These are phyloP conservation scores for Lachancea sp. DNA, from an alignment of 805 yeast species.

Conservation along the genomic window DNA sequence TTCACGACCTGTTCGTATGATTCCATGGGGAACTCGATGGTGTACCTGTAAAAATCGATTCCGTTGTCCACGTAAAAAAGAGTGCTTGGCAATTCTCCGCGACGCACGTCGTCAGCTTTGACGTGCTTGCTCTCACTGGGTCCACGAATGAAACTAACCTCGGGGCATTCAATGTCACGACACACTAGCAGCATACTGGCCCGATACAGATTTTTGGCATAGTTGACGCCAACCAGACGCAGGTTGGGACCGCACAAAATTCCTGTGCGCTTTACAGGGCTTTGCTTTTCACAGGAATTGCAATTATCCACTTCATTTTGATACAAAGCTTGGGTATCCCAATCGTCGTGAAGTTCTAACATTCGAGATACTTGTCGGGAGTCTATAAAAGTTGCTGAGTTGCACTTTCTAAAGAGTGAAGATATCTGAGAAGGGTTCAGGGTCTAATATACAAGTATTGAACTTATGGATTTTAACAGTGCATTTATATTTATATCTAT, in stretches of 20 bases:
- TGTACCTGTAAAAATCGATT: slow-evolving; percentile 60
- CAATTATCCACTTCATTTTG: slow-evolving; percentile 17
- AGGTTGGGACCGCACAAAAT: slow-evolving; percentile 70
- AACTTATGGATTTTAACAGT: no score
- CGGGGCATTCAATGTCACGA: slow-evolving; percentile 32
- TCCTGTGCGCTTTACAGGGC: slow-evolving; percentile 20
- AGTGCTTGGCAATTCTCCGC: slow-evolving; percentile 44
- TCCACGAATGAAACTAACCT: slow-evolving; percentile 17
- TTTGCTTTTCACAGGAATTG: slow-evolving; percentile 16
- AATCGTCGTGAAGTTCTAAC: slow-evolving; percentile 17
- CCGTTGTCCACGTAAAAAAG: slow-evolving; percentile 41
- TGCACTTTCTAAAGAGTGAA: no score
- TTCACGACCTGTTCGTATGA: slow-evolving; percentile 53
- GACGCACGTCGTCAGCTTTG: slow-evolving; percentile 3
- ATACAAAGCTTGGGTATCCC: slow-evolving; percentile 23
- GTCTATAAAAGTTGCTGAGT: no score
- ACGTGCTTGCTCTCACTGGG: slow-evolving; percentile 27
- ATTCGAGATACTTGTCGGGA: no score
- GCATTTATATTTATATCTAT: no score
- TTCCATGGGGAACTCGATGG: slow-evolving; percentile 43
- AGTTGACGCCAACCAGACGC: slow-evolving; percentile 60
- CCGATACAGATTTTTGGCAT: slow-evolving; percentile 45
- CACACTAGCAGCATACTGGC: slow-evolving; percentile 65
- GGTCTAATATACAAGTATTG: no score
- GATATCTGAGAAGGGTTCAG: no score